Base-by-base conservation (phyloP, 331 rosid species). In the Malus hybrid region DNA sequence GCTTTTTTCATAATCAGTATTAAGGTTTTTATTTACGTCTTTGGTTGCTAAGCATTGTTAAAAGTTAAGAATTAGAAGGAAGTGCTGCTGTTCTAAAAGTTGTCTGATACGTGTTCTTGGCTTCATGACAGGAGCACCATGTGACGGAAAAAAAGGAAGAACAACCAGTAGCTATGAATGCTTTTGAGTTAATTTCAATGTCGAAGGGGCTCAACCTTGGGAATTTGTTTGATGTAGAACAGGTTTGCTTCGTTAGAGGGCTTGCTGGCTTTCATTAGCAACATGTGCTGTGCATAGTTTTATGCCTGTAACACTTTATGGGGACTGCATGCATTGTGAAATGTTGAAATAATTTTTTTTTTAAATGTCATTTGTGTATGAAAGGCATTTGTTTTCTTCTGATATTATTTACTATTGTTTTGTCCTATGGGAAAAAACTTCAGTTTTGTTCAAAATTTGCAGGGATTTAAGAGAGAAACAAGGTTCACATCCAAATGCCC, bases 391-490 rank as follows among this genome's bases (percentile, higher is more conserved):
- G 50, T 44, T 44, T 44, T 44, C 50, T 44, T 44, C 50, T 66
- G 16, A 24, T n/a, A 18, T 56, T 28, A 11, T 71, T 30, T 33
- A 66, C 56, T 20, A 30, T 24, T 24, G 33, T 7, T 19, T 32
- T 75, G 61, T 56, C 48, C 16, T 61, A 14, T 71, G 6, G 22
- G 52, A 13, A 36, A 44, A 34, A 14, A 55, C 42, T 16, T 81
- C 46, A 22, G 39, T 20, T 53, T 53, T 55, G 1, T 14, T 26
- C 76, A 24, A 20, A 72, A 16, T 61, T 33, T 75, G 63, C 79
- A 95, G 97, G 97, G 83, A 22, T 92, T 89, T 71, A 95, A 95
- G 86, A 92, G 93, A 86, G 99, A 95, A 84, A 95, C 99, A 70
- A 95, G 99, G 82, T 95, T 95, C 82, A 92, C 99, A 42, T 95